Percentiles rank a stretch among this genome's conserved stretches.
Evolutionary conservation across 208 protist species (phyloP).

Genomic region (Kentomonas sorsogonicus): DNA sequence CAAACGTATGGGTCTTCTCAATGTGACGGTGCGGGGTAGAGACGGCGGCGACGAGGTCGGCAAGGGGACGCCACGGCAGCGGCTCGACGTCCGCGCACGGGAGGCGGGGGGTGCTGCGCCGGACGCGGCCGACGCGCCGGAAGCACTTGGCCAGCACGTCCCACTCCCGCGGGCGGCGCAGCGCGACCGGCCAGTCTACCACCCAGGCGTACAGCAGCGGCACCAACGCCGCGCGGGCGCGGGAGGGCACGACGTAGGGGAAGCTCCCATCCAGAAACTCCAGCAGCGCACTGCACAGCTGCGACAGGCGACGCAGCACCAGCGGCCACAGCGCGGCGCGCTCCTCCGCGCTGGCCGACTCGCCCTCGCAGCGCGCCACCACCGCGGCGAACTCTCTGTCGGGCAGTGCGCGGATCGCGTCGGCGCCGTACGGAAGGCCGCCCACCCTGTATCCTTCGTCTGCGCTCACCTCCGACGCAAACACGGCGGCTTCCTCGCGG

Average conservation of each 20-base stretch:
- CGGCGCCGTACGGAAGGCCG: background rate
- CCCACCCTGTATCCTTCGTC: constrained; percentile 7
- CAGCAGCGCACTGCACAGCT: background rate
- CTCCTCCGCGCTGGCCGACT: background rate
- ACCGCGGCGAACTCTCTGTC: too few species aligned
- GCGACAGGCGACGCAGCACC: background rate
- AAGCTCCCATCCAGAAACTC: background rate
- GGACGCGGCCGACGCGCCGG: background rate
- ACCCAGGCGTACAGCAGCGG: constrained; percentile 66
- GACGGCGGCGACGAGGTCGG: constrained; percentile 28
- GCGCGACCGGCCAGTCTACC: constrained; percentile 43
- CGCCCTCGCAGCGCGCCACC: too few species aligned
- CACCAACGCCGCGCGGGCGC: constrained; percentile 20
- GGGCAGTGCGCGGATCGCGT: too few species aligned
- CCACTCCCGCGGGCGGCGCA: constrained; percentile 33
- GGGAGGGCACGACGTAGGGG: background rate
- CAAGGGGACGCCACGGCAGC: constrained; percentile 64
- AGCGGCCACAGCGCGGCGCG: background rate
- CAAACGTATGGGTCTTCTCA: too few species aligned
- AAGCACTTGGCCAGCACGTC: constrained; percentile 32
- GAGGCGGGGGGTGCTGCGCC: too few species aligned
- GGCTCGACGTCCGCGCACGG: background rate
- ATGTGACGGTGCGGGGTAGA: too few species aligned
- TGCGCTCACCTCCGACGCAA: background rate
- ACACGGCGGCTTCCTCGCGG: background rate